Base-by-base conservation (phyloP, 768 basidiomycete genomes). In the Chiua virens region DNA sequence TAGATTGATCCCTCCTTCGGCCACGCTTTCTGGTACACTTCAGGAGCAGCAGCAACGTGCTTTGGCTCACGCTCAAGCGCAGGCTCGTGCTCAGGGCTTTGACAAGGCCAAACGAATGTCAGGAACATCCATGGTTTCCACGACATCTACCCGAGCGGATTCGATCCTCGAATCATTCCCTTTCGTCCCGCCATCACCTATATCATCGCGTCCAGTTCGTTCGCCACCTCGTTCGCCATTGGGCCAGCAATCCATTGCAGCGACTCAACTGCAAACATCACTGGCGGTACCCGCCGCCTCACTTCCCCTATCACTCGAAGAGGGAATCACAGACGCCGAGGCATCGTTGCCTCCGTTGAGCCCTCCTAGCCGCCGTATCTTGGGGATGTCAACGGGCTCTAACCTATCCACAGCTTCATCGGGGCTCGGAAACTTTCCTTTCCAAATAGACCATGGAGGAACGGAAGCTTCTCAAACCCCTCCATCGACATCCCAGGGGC, bases 151-250 rank as follows among this genome's bases (percentile, higher is more conserved):
- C 3, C 79, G 80, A 43, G 87, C 89, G 23, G 89, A 92, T 63
- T 92, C 89, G 4, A 89, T 92, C 57, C 76, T 92, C 23, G 90
- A 91, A 68, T 85, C 82, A 14, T 93, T 93, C 76, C 89, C 88
- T 32, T 92, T 93, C 65, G 89, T 93, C 9, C 91, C 91, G 21
- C 91, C 91, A 1, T 91, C 89, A 8, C 91, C 91, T 7, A 91
- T 92, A 52, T 90, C 89, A n/a, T 82, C 88, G 57, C 77, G 86
- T 47, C 89, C 89, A 10, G 73, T 83, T 59, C 77, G 88, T 54
- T 83, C 87, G 4, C 87, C 87, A 6, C 86, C 86, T 34, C 82
- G 83, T 50, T 90, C 89, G 10, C 88, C 89, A 8, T 73, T 87
- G 18, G 75, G 71, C 23, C 81, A 86, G 66, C 84, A 86, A 54